Conservation (phyloP, 768 basidiomycete genomes). For the Mycena floridula region DNA sequence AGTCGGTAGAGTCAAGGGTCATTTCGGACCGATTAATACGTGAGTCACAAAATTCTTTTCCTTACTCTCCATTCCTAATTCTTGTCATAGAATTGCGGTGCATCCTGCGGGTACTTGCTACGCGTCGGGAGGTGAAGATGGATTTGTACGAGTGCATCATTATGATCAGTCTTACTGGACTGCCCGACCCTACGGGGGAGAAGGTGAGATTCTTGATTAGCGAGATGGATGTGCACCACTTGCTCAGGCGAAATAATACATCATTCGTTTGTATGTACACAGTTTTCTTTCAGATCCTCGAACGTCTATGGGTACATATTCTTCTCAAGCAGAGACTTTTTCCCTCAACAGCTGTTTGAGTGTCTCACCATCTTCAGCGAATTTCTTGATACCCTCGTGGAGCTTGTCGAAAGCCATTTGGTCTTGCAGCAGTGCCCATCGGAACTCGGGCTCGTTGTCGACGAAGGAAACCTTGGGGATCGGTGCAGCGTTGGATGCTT, state of each 20-base stretch:
- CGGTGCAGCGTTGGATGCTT: slow-evolving; percentile 50
- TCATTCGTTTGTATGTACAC: too few relatives aligned
- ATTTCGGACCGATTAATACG: slow-evolving; percentile 97
- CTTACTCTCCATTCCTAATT: slow-evolving; percentile 6
- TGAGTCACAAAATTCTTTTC: slow-evolving; percentile 34
- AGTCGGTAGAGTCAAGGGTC: slow-evolving; percentile 94
- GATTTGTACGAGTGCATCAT: slow-evolving; percentile 86
- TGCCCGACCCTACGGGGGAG: slow-evolving; percentile 87
- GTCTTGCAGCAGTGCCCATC: slow-evolving; percentile 89
- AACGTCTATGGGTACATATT: too few relatives aligned
- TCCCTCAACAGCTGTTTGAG: slow-evolving; percentile 78
- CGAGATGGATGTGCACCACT: too few relatives aligned
- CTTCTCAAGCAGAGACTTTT: slow-evolving; percentile 52
- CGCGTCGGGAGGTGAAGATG: slow-evolving; percentile 95
- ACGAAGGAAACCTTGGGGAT: slow-evolving; percentile 80
- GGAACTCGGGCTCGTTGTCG: slow-evolving; percentile 95
- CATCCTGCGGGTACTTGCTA: slow-evolving; percentile 86
- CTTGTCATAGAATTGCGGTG: slow-evolving; percentile 69
- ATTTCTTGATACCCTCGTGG: slow-evolving; percentile 97
- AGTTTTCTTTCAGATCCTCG: too few relatives aligned
- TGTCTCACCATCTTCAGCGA: slow-evolving; percentile 89
- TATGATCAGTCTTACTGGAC: slow-evolving; percentile 95
- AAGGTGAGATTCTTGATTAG: too few relatives aligned
- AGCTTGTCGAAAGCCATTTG: slow-evolving; percentile 99
- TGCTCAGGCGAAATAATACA: too few relatives aligned